Evolutionary conservation across 2,329 filamentous ascomycete genomes (phyloP).

Genomic region (Colletotrichum somersetense): DNA sequence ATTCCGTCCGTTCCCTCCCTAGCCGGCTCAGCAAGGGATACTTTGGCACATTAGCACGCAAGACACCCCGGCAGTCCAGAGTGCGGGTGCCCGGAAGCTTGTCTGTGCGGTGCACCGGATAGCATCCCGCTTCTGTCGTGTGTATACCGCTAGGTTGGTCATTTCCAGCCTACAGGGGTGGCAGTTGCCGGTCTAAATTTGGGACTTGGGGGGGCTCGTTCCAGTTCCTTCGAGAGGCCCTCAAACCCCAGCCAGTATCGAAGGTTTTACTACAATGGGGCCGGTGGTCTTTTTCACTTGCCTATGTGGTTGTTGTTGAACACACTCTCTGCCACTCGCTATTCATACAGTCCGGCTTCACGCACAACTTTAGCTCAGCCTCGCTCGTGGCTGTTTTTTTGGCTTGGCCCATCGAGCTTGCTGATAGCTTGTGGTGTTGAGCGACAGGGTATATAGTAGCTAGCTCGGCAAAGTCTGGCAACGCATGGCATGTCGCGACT

Average conservation of each 20-base stretch:
- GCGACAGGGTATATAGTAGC: not conserved
- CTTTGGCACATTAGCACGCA: constrained; percentile 7
- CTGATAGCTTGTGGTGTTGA: constrained; percentile 1
- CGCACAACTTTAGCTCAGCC: too few species aligned
- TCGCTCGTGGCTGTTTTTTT: not conserved
- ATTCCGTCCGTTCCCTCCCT: constrained; percentile 8
- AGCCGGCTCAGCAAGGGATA: not conserved
- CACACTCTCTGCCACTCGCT: too few species aligned
- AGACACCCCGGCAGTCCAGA: constrained; percentile 12
- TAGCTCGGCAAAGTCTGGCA: not conserved
- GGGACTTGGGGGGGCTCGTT: not conserved
- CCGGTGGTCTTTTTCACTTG: too few species aligned
- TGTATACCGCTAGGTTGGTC: not conserved
- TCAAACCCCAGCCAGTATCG: constrained; percentile 17
- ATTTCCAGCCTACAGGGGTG: constrained; percentile 3
- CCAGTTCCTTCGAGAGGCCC: not conserved
- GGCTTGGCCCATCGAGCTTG: not conserved
- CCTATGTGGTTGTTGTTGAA: too few species aligned
- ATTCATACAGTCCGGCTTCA: too few species aligned
- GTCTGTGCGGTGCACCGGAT: constrained; percentile 15
- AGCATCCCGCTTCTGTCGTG: constrained; percentile 1
- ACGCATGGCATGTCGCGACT: not conserved
- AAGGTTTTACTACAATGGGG: constrained; percentile 8
- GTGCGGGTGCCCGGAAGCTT: constrained; percentile 21
- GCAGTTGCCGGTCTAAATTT: constrained; percentile 19